Evolutionary conservation across 441 rosid species (phyloP), one percentile per base, ranked within the genome.

Genomic region (Mallotus japonicus): DNA sequence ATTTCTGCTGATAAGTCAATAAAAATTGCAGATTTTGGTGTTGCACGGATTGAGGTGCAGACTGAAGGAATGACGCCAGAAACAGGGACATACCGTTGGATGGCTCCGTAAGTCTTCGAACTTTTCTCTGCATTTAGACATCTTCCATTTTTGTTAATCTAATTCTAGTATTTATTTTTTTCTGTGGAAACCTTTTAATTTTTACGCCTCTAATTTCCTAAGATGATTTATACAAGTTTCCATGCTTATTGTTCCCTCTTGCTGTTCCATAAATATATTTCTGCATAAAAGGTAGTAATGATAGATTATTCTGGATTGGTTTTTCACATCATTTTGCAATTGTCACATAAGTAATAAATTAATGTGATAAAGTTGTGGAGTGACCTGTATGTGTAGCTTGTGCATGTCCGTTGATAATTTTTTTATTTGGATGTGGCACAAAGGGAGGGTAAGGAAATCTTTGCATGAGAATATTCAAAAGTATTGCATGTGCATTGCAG

Each of bases 31-130:
- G 99, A 94, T 84, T 94, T 92, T 85, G 99, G 99, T 54, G 97
- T 94, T 44, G 99, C 99, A 20, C 85, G 99, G 55, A 92, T 94
- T 72, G 97, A 94, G 84, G 97, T 94, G 81, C 97, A 94, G 85
- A 90, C 97, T 1, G 99, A 94, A 85, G 99, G 99, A 66, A 94
- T 94, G 99, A 94, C 99, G 19, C 99, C 97, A 1, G 99, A 92
- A 87, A 94, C 99, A 6, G 97, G 99, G 71, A 94, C 97, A n/a
- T 94, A 94, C 78, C 95, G 97, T 55, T 94, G 98, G 98, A 94
- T 94, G 98, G 98, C 98, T 65, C 98, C 97, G 98, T 92, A 90
- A 92, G 97, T 85, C 72, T 55, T 76, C 56, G 19, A 16, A 69
- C 54, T 53, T 67, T 73, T 55, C 28, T 58, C 49, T 42, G 22